Evolutionary conservation across 2,329 filamentous ascomycete species (phyloP).

Genomic region (Colletotrichum phormii): DNA sequence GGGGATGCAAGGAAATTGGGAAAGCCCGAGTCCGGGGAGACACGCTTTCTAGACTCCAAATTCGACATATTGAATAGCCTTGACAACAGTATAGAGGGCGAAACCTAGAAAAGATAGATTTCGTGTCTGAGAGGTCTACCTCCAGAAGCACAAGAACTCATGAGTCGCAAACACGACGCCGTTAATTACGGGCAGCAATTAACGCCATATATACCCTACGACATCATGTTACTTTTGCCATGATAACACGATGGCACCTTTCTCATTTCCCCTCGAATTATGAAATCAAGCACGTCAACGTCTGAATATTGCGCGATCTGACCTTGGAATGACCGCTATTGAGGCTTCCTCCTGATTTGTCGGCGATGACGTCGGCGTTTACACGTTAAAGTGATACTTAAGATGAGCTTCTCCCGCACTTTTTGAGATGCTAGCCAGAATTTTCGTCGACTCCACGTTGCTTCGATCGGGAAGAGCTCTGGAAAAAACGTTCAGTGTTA

Average conservation of each 20-base stretch:
- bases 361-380: neutral
- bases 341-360: neutral
- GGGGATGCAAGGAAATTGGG: conserved; percentile 57
- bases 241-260: neutral
- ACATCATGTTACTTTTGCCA: too few relatives aligned
- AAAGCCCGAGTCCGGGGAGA: conserved; percentile 62
- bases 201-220: too few relatives aligned
- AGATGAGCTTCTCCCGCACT: neutral
- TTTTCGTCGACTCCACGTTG: neutral
- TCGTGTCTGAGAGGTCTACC: neutral
- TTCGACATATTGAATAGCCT: conserved; percentile 45
- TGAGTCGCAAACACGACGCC: too few relatives aligned
- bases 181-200: too few relatives aligned
- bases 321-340: neutral
- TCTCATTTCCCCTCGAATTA: neutral
- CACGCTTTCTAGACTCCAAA: conserved; percentile 58
- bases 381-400: neutral
- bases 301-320: neutral
- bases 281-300: neutral
- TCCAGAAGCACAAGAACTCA: too few relatives aligned
- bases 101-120: neutral
- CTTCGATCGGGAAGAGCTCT: neutral
- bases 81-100: neutral
- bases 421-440: neutral
- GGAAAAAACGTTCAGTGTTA: too few relatives aligned